Evolutionary conservation across 306 rosid genomes (phyloP).

Genomic region (Phaseolus lunatus): DNA sequence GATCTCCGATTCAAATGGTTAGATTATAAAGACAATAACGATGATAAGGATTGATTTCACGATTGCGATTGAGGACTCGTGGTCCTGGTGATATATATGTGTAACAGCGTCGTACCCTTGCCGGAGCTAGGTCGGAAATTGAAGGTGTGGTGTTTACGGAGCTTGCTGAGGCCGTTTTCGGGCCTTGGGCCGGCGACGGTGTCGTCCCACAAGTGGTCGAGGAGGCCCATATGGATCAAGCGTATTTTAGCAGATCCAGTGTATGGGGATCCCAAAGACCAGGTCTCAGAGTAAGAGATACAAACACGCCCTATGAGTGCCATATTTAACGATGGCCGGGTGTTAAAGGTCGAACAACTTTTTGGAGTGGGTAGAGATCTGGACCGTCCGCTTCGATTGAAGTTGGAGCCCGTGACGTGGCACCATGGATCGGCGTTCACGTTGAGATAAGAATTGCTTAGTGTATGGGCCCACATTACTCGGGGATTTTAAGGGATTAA

Average conservation of each 20-base stretch:
- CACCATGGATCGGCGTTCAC: slow-evolving; percentile 53
- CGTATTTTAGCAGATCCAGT: slow-evolving; percentile 51
- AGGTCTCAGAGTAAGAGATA: slow-evolving; percentile 32
- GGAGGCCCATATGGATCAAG: slow-evolving; percentile 71
- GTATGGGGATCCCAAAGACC: slow-evolving; percentile 33
- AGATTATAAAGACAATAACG: slow-evolving; percentile 17
- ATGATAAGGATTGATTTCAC: slow-evolving; percentile 10
- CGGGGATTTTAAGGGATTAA: neutral
- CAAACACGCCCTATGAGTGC: neutral
- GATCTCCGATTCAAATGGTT: neutral
- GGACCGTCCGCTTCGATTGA: slow-evolving; percentile 34
- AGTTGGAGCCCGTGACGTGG: slow-evolving; percentile 48
- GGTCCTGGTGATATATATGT: too few species aligned
- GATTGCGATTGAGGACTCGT: slow-evolving; percentile 15
- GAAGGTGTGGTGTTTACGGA: slow-evolving; percentile 67
- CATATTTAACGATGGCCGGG: slow-evolving; percentile 56
- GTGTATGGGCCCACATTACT: slow-evolving; percentile 52
- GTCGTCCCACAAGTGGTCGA: slow-evolving; percentile 98
- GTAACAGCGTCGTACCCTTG: slow-evolving; percentile 68
- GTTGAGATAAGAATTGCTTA: slow-evolving; percentile 64
- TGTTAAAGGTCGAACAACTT: slow-evolving; percentile 71
- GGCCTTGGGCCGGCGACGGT: slow-evolving; percentile 95
- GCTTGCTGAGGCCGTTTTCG: slow-evolving; percentile 89
- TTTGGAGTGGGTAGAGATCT: slow-evolving; percentile 29
- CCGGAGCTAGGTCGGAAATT: slow-evolving; percentile 53